Percentiles rank a stretch among this genome's conserved stretches.
Evolutionary conservation across 2,329 filamentous ascomycete genomes (phyloP).

Genomic region (Drechmeria coniospora): DNA sequence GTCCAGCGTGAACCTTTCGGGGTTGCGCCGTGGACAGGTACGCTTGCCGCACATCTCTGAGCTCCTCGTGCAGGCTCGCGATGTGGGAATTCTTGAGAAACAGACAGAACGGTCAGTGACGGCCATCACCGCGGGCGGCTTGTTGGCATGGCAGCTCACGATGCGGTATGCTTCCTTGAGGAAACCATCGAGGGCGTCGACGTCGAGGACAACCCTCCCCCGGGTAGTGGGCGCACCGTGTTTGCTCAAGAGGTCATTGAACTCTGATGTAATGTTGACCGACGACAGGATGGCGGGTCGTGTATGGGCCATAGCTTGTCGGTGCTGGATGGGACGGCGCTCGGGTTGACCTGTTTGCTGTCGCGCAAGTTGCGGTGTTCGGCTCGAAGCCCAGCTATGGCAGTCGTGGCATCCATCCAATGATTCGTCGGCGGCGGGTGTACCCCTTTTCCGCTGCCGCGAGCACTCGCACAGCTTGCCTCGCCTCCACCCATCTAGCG

Average conservation of each 20-base stretch:
- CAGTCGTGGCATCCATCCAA: too few species aligned
- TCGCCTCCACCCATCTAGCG: too few species aligned
- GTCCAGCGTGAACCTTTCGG: constrained; percentile 35
- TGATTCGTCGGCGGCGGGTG: too few species aligned
- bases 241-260: constrained; percentile 52
- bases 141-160: constrained; percentile 31
- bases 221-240: constrained; percentile 36
- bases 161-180: constrained; percentile 89
- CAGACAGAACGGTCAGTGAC: too few species aligned
- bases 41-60: constrained; percentile 69
- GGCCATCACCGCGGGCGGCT: too few species aligned
- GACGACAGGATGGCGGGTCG: constrained; percentile 3
- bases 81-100: constrained; percentile 65
- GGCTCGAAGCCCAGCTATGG: too few species aligned
- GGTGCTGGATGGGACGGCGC: constrained; percentile 1
- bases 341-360: too few species aligned
- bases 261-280: constrained; percentile 52
- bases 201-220: constrained; percentile 20
- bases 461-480: too few species aligned
- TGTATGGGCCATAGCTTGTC: constrained; percentile 1
- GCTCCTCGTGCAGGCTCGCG: constrained; percentile 59
- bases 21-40: constrained; percentile 74
- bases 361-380: too few species aligned
- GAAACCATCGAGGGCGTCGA: constrained; percentile 60
- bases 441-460: too few species aligned